A percentile compares a stretch with the other conserved stretches of the same genome.
Conservation (phyloP, 2,329 filamentous ascomycete species). For the Zasmidium angulare region DNA sequence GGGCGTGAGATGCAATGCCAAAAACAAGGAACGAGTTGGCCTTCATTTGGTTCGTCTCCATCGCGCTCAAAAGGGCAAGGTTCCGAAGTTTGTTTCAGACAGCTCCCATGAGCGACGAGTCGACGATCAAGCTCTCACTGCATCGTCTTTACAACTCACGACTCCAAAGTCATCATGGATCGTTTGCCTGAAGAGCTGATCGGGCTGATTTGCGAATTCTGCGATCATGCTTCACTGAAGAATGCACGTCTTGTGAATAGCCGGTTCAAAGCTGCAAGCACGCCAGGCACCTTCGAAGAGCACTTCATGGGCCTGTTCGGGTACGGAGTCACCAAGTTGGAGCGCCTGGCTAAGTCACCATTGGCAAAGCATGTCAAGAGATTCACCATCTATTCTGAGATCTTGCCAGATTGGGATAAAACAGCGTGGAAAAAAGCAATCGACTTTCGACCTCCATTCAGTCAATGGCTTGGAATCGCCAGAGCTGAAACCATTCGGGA, state of each 20-base stretch:
- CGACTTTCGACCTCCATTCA: slow-evolving; percentile 11
- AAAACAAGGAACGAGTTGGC: not conserved
- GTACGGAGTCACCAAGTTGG: slow-evolving; percentile 21
- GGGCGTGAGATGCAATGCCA: not conserved
- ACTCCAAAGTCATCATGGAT: slow-evolving; percentile 11
- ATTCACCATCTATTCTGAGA: slow-evolving; percentile 29
- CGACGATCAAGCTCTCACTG: not conserved
- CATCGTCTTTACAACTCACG: no score
- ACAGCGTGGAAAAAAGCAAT: slow-evolving; percentile 10
- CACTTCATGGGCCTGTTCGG: slow-evolving; percentile 28
- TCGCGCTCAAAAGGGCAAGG: slow-evolving; percentile 1
- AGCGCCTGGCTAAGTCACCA: slow-evolving; percentile 19
- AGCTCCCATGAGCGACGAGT: not conserved
- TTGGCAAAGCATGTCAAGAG: slow-evolving; percentile 27
- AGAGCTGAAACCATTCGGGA: not conserved
- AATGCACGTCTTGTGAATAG: slow-evolving; percentile 22
- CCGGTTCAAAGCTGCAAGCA: slow-evolving; percentile 18
- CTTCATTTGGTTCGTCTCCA: not conserved
- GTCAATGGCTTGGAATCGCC: slow-evolving; percentile 5
- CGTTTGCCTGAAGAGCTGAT: slow-evolving; percentile 31
- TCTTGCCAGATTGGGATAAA: slow-evolving; percentile 23
- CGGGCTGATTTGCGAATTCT: slow-evolving; percentile 24
- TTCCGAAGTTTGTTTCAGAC: slow-evolving; percentile 2
- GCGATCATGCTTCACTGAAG: slow-evolving; percentile 23
- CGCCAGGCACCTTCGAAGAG: slow-evolving; percentile 25